Percentiles rank a stretch among this genome's conserved stretches.
Conservation (phyloP, 2,329 filamentous ascomycete species). For the Magnaporthales sp. region DNA sequence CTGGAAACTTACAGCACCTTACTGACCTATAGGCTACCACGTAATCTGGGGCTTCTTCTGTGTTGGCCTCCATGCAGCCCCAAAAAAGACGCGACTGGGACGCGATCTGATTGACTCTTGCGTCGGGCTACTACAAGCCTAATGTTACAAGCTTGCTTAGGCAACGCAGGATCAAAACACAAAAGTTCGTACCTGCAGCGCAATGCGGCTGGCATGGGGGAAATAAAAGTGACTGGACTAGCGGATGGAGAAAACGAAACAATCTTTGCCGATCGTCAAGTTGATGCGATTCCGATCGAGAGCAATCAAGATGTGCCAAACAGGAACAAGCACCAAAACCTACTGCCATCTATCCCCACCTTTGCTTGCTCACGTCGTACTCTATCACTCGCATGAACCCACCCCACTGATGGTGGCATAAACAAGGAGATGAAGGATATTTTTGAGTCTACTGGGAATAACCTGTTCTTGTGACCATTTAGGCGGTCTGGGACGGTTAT, state of each 20-base stretch:
- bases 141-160: not conserved
- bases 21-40: not conserved
- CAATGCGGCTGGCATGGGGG: not conserved
- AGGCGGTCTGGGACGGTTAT: not conserved
- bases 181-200: not conserved
- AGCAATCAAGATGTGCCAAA: not conserved
- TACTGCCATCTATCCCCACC: not conserved
- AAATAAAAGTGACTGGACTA: not conserved
- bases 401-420: not conserved
- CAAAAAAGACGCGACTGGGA: not conserved
- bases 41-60: not conserved
- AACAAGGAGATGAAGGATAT: not conserved
- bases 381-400: not conserved
- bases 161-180: not conserved
- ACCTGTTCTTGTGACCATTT: not conserved
- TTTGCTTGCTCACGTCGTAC: not conserved
- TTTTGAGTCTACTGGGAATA: not conserved
- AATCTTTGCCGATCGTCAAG: not conserved
- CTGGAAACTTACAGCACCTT: not conserved
- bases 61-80: not conserved
- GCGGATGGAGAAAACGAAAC: not conserved
- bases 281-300: not conserved
- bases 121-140: not conserved
- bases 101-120: not conserved
- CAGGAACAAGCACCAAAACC: not conserved